These are phyloP conservation scores for Achaetomium macrosporum DNA, from an alignment of 2,329 filamentous ascomycete species.

Conservation along the genomic window DNA sequence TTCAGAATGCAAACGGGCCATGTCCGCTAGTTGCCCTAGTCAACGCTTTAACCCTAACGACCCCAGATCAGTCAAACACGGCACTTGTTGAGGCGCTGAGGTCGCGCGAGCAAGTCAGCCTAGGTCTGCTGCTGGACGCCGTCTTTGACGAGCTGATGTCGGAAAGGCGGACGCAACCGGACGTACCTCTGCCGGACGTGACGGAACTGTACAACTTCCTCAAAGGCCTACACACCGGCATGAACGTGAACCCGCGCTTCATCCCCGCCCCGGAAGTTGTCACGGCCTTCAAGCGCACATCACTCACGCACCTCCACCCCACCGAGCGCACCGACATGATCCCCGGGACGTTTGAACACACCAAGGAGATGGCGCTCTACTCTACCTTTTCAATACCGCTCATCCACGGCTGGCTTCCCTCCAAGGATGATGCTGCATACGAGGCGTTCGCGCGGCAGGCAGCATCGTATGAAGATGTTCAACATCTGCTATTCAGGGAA, in stretches of 20 bases:
- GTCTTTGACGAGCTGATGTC: slow-evolving; percentile 93
- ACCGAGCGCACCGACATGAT: slow-evolving; percentile 43
- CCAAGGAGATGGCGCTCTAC: slow-evolving; percentile 84
- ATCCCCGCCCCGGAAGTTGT: slow-evolving; percentile 51
- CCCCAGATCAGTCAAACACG: slow-evolving; percentile 57
- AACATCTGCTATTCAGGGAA: slow-evolving; percentile 81
- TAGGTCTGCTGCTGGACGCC: slow-evolving; percentile 78
- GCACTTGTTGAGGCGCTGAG: slow-evolving; percentile 71
- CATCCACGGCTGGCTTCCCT: slow-evolving; percentile 87
- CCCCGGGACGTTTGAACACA: slow-evolving; percentile 77
- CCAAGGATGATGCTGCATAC: slow-evolving; percentile 59
- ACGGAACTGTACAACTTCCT: slow-evolving; percentile 83
- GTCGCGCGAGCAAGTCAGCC: slow-evolving; percentile 78
- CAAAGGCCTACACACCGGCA: slow-evolving; percentile 83
- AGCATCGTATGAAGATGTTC: slow-evolving; percentile 83
- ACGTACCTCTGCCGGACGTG: slow-evolving; percentile 72
- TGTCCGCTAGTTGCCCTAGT: slow-evolving; percentile 90
- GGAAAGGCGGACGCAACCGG: slow-evolving; percentile 56
- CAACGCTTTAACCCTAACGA: slow-evolving; percentile 83
- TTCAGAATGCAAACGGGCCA: slow-evolving; percentile 91
- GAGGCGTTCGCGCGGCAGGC: slow-evolving; percentile 68
- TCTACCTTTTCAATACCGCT: slow-evolving; percentile 82
- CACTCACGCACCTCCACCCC: slow-evolving; percentile 47
- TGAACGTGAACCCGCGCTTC: slow-evolving; percentile 96
- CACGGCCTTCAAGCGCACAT: slow-evolving; percentile 45